Evolutionary conservation across 495 filamentous ascomycete species (phyloP).

Genomic region (Penicillium tannophilum): DNA sequence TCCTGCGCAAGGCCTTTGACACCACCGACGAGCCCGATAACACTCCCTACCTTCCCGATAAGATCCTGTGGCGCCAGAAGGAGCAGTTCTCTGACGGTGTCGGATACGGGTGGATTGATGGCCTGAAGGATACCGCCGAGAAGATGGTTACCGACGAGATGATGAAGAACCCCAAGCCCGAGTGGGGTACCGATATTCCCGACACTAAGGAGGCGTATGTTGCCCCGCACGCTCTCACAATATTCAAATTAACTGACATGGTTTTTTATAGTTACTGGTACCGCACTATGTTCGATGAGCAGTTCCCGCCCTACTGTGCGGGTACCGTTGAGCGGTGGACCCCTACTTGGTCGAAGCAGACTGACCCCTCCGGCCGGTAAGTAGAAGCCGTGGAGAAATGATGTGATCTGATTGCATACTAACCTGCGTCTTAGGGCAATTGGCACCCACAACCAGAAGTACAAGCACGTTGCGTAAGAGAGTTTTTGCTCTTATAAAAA

Average conservation of each 20-base stretch:
- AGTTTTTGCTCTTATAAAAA: constrained; percentile 2
- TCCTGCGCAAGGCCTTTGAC: constrained; percentile 95
- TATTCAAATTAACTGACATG: constrained; percentile 13
- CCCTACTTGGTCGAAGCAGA: constrained; percentile 96
- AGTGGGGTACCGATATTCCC: constrained; percentile 90
- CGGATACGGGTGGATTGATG: constrained; percentile 98
- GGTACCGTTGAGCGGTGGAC: constrained; percentile 94
- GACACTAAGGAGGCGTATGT: constrained; percentile 94
- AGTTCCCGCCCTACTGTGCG: constrained; percentile 90
- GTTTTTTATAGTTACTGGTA: constrained; percentile 79
- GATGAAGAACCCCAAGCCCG: constrained; percentile 93
- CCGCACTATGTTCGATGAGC: constrained; percentile 96
- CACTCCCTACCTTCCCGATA: constrained; percentile 83
- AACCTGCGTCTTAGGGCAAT: constrained; percentile 59
- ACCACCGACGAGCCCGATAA: constrained; percentile 78
- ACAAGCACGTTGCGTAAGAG: constrained; percentile 43
- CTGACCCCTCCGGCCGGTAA: constrained; percentile 89
- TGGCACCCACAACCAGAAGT: constrained; percentile 68
- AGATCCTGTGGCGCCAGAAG: constrained; percentile 98
- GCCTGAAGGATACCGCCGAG: constrained; percentile 90
- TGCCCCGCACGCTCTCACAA: constrained; percentile 1
- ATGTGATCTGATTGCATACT: constrained; percentile 18
- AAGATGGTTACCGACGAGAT: constrained; percentile 89
- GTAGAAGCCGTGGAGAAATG: constrained; percentile 27
- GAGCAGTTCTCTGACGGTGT: constrained; percentile 99